Base-by-base conservation (phyloP, 2,329 filamentous ascomycete species). In the Colletotrichum sp. region DNA sequence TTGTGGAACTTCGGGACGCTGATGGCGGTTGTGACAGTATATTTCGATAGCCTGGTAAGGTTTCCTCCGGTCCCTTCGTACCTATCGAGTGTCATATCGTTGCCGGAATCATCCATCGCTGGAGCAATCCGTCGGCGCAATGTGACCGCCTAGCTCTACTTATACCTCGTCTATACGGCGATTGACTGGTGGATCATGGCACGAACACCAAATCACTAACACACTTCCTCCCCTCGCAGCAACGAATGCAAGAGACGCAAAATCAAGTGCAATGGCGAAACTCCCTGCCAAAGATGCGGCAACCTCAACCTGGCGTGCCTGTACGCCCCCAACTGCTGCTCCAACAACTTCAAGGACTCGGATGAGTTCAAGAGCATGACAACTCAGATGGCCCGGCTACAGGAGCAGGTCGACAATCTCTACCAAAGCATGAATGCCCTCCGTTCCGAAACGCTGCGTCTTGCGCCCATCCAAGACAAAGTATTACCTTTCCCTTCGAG, bases 341-440 rank as follows among this genome's bases (percentile, higher is more conserved):
- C 91, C 77, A 96, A 92, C 87, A 95, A 91, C 84, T 96, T 98
- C 89, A 97, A 96, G 84, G 96, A 98, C 80, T 96, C 95, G 62
- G 95, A 97, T 12, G 96, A 98, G 83, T 98, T 96, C 88, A 94
- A 93, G 81, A 90, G 93, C 48, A 95, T 98, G 92, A 91, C 92
- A 70, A 88, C 90, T 39, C 94, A 97, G 78, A 91, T 98, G 75
- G 87, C 88, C 13, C 89, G 90, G 10, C 89, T 98, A 28, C 96
- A 98, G 83, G 93, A 96, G 70, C 95, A 98, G 85, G 94, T 98
- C 80, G 93, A 95, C 75, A 90, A 90, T 77, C 90, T 98, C 36
- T 95, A 93, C 81, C 91, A 91, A 75, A 94, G 90, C 79, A 87
- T 98, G 81, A 94, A 89, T 80, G 87, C 90, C 62, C 88, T 98